Evolutionary conservation across 305 asterid species (phyloP), one percentile per base, ranked within the genome.

Genomic region (Solanum aculeatissimum): DNA sequence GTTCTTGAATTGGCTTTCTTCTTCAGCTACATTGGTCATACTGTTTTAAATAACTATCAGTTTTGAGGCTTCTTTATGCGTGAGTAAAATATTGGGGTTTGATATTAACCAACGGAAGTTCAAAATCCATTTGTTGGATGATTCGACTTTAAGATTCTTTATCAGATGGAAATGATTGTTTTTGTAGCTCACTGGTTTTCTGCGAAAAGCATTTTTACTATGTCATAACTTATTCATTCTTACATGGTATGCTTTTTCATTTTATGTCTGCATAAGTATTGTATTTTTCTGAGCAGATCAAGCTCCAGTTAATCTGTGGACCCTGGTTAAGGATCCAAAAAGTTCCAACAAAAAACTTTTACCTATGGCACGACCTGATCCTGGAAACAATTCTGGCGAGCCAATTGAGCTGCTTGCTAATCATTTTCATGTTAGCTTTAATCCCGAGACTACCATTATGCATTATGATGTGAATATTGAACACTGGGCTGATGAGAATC

Each of bases 391-490:
- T 49, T 86, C 81, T 53, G 83, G 84, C 40, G 86, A 84, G 74
- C 43, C 90, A 1, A 85, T 91, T 84, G 85, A 80, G 62, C 92
- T 93, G 63, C 88, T 85, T 11, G 93, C 85, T 69, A 91, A 93
- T 75, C 95, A 93, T 87, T 92, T 93, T 82, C 91, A 87, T 2
- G 94, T 93, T 58, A 80, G 43, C 23, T 93, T 91, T 88, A 86
- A 89, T 54, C 90, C 92, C 3, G 85, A 86, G 58, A 35, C 83
- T 70, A 90, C 89, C 83, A 87, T 92, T 54, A 86, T 85, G 60
- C 98, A 92, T 81, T 94, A 92, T 51, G 88, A 88, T 38, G 93
- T 94, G 10, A 91, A 87, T 42, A 87, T 92, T 82, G 87, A 84
- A 90, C 90, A 71, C 82, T 82, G 72, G n/a, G 53, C 91, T 35